Evolutionary conservation across 305 asterid species (phyloP).

Genomic region (Fraxinus paxiana): DNA sequence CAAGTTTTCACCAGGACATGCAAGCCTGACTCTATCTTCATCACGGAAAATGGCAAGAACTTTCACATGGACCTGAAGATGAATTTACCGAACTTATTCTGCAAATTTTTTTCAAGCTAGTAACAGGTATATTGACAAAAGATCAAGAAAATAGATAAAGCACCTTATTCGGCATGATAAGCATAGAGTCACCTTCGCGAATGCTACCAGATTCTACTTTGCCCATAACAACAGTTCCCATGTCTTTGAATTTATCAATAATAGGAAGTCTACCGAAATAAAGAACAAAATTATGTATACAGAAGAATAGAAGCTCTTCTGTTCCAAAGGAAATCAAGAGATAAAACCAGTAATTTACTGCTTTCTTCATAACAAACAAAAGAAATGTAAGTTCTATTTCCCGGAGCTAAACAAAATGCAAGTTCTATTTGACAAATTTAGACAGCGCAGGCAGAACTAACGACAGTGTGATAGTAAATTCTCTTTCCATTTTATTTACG

Average conservation of each 20-base stretch:
- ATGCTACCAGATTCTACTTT: slow-evolving; percentile 90
- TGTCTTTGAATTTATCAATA: slow-evolving; percentile 88
- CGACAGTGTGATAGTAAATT: background rate
- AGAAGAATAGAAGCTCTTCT: background rate
- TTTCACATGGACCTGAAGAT: slow-evolving; percentile 68
- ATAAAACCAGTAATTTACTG: background rate
- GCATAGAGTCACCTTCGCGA: slow-evolving; percentile 74
- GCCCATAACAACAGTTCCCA: slow-evolving; percentile 99
- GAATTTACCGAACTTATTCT: slow-evolving; percentile 7
- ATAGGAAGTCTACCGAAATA: slow-evolving; percentile 64
- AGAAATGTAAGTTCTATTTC: background rate
- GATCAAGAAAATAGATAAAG: slow-evolving; percentile 16
- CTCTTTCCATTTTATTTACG: background rate
- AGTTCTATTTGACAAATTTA: background rate
- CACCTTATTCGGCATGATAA: slow-evolving; percentile 98
- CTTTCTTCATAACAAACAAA: slow-evolving; percentile 7
- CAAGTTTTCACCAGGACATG: slow-evolving; percentile 96
- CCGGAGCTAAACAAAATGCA: background rate
- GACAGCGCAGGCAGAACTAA: background rate
- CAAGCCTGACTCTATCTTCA: slow-evolving; percentile 69
- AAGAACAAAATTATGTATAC: slow-evolving; percentile 11
- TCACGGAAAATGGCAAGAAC: slow-evolving; percentile 74
- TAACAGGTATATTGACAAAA: background rate
- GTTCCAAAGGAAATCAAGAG: slow-evolving; percentile 15
- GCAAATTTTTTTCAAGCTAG: slow-evolving; percentile 10